Base-by-base conservation (phyloP, 2,329 filamentous ascomycete genomes). In the Didymella glomerata region DNA sequence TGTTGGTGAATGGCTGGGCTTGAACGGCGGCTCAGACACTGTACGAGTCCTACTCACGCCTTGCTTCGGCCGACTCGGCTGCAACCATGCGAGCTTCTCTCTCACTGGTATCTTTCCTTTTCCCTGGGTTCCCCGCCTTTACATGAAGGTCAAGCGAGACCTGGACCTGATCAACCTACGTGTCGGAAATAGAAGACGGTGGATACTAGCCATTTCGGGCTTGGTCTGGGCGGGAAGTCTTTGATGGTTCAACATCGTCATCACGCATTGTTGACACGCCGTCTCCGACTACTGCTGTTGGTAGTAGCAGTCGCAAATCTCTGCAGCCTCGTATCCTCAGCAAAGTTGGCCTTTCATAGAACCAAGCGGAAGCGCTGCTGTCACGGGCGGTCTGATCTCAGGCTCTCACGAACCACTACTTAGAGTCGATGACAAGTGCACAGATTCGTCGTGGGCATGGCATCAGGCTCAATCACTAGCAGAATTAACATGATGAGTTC, bases 171-270 rank as follows among this genome's bases (percentile, higher is more conserved):
- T 22, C 13, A n/a, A 25, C 25, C 18, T n/a, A 18, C 28, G 44
- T 16, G 24, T 44, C 36, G 11, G 22, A 52, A 57, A 57, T 57
- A 57, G 48, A 57, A 8, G n/a, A 18, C 4, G 8, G 7, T 3
- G 10, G 7, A 11, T 14, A 18, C 48, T 52, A 57, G 42, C 48
- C 25, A 3, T 10, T 48, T 3, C 22, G 6, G 36, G 48, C 14
- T 13, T 57, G 22, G 48, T 11, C 4, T 5, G 22, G 13, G 14
- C 41, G 41, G 14, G 27, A 24, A 34, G 50, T 24, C 24, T 16
- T 22, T 32, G 24, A 7, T 48, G 36, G 44, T 28, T 48, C 44
- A 38, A 42, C 36, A 52, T 48, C 48, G 54, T 51, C 54, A 57
- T 57, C 48, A 8, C 10, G 20, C 47, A 3, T 45, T 56, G 53